Conservation (phyloP, 257 asterid genomes). For the Solanum megistacrolobum region DNA sequence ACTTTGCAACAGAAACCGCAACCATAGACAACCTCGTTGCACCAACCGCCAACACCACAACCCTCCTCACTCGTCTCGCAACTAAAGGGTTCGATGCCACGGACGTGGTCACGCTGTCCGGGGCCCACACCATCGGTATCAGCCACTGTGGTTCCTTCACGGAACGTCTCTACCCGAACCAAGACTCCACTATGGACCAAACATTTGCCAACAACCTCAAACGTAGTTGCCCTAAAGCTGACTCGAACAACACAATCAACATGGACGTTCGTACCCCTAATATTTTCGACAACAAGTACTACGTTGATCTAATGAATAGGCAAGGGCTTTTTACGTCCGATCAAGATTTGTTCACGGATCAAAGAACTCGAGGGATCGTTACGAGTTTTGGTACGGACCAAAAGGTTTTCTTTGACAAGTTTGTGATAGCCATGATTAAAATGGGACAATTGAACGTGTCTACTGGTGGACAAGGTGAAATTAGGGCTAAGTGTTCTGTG, state of each 20-base stretch:
- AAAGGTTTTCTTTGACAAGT: background rate
- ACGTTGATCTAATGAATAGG: background rate
- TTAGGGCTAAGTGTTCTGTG: background rate
- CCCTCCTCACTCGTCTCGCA: background rate
- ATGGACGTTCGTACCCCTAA: background rate
- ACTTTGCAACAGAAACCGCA: background rate
- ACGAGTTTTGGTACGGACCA: background rate
- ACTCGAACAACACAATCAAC: background rate
- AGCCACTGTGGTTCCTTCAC: conserved; percentile 2
- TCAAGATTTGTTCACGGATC: background rate
- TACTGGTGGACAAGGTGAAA: background rate
- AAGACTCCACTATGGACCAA: background rate
- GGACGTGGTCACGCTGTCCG: background rate
- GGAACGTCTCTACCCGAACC: background rate
- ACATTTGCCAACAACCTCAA: background rate
- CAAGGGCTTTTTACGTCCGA: background rate
- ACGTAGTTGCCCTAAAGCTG: background rate
- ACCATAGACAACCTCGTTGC: background rate
- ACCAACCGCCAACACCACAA: background rate
- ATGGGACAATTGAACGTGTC: background rate
- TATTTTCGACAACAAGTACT: background rate
- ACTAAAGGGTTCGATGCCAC: background rate
- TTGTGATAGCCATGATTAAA: background rate
- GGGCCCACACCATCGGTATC: background rate
- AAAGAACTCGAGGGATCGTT: background rate